These are phyloP conservation scores for Corymbia maculata DNA, from an alignment of 345 rosid species.

Conservation along the genomic window DNA sequence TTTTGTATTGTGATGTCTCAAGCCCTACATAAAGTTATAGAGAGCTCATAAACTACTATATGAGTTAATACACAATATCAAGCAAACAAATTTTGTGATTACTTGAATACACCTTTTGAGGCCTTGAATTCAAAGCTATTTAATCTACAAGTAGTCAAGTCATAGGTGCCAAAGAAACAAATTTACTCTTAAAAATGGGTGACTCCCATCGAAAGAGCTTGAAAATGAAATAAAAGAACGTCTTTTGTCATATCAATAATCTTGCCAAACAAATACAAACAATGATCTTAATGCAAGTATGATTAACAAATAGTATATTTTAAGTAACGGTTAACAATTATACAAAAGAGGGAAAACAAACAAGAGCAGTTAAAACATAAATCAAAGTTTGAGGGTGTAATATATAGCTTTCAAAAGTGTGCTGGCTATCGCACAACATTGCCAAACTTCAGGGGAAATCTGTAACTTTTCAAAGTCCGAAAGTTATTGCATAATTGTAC, in stretches of 20 bases:
- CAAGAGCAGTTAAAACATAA: not conserved
- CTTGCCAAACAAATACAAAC: not conserved
- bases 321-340: not conserved
- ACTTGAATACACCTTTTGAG: not conserved
- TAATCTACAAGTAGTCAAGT: not conserved
- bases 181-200: no score
- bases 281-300: not conserved
- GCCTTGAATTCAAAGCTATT: not conserved
- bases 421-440: not conserved
- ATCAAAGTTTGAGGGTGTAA: not conserved
- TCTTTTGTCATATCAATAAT: not conserved
- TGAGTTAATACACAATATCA: not conserved
- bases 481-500: not conserved
- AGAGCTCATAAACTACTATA: not conserved
- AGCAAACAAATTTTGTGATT: not conserved
- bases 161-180: not conserved
- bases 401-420: not conserved
- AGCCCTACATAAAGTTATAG: not conserved
- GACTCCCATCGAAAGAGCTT: not conserved
- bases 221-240: no score
- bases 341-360: not conserved
- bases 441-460: not conserved
- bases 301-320: not conserved
- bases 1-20: not conserved
- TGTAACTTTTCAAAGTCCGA: not conserved